phyloP scores from a whole-genome alignment of 345 rosid genomes.

The Anacardium occidentale region DNA sequence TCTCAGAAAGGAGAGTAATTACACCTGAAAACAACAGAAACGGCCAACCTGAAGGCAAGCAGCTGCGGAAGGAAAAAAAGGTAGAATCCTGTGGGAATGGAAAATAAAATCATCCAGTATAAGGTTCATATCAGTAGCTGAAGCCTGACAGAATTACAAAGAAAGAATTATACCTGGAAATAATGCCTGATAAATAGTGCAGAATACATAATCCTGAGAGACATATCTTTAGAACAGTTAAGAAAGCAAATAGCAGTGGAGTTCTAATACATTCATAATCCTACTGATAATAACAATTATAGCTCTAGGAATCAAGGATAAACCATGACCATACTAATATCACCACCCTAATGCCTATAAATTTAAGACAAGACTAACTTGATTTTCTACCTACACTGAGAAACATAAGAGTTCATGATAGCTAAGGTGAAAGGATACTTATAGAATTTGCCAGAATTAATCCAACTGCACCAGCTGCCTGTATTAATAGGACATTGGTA shows the following conservation, averaged over 20 bases:
- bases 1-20: conserved; percentile 59
- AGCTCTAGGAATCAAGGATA: not conserved
- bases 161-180: conserved; percentile 58
- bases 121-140: conserved; percentile 11
- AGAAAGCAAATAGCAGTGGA: conserved; percentile 30
- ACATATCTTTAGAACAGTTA: conserved; percentile 70
- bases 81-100: conserved; percentile 45
- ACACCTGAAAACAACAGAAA: conserved; percentile 54
- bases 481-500: conserved; percentile 62
- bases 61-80: conserved; percentile 54
- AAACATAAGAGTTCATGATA: not conserved
- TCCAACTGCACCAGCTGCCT: conserved; percentile 80
- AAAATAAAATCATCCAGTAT: not conserved
- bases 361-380: not conserved
- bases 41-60: conserved; percentile 79
- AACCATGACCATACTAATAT: not conserved
- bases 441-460: conserved; percentile 81
- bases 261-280: not conserved
- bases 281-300: not conserved
- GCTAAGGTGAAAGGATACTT: conserved; percentile 59
- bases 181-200: conserved; percentile 61
- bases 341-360: not conserved
- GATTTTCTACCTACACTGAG: not conserved
- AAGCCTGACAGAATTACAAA: conserved; percentile 12
- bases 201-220: conserved; percentile 71